These are phyloP conservation scores for Sporothrix dimorphospora DNA, from an alignment of 2,329 filamentous ascomycete species.

Conservation along the genomic window DNA sequence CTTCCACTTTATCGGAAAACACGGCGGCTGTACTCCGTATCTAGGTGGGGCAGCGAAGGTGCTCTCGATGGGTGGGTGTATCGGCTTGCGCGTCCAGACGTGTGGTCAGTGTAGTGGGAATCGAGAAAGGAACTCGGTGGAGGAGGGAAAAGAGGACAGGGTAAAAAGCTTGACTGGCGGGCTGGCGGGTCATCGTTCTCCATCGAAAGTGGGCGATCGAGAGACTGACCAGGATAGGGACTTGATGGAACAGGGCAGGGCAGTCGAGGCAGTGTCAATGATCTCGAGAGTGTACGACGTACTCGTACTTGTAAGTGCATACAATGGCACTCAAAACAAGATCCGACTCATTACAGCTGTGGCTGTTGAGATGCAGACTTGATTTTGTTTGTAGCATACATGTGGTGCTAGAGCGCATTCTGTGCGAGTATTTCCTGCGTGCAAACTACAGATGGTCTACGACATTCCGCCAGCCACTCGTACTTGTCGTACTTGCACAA, in stretches of 20 bases:
- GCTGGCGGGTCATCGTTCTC: not conserved
- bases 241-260: not conserved
- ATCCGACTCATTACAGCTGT: not conserved
- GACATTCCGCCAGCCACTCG: not conserved
- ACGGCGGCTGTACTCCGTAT: not conserved
- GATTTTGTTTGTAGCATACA: not conserved
- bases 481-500: not conserved
- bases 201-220: not conserved
- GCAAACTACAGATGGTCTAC: not conserved
- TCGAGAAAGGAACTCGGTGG: not conserved
- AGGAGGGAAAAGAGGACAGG: not conserved
- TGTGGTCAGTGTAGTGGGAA: not conserved
- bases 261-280: not conserved
- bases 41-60: not conserved
- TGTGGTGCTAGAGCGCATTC: not conserved
- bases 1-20: not conserved
- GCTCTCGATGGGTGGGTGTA: not conserved
- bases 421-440: not conserved
- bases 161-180: slow-evolving; percentile 2
- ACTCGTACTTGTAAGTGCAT: not conserved
- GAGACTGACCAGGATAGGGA: not conserved
- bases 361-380: not conserved
- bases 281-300: not conserved
- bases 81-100: slow-evolving; percentile 17
- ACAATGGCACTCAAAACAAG: not conserved